A percentile compares a stretch with the other conserved stretches of the same genome.
Conservation (phyloP, 2,329 filamentous ascomycete genomes). For the Colletotrichum lindemuthianum region DNA sequence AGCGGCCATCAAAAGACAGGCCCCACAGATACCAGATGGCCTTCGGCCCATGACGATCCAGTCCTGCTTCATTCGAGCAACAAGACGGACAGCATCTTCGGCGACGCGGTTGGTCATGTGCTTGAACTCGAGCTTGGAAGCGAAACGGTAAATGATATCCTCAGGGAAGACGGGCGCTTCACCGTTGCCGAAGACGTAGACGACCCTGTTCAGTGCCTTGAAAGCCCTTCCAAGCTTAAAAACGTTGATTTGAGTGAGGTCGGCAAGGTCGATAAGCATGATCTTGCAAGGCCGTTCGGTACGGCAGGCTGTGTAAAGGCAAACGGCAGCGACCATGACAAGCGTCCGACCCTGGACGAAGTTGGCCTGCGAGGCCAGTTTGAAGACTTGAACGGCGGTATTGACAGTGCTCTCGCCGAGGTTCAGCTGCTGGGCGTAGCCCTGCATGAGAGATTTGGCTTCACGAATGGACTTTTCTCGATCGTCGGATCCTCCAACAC, state of each 20-base stretch:
- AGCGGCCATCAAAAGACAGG: conserved; percentile 92
- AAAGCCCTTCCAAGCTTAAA: conserved; percentile 92
- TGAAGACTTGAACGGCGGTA: conserved; percentile 77
- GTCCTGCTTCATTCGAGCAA: conserved; percentile 93
- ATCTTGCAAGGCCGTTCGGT: conserved; percentile 81
- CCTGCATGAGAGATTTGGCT: conserved; percentile 67
- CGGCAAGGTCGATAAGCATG: conserved; percentile 96
- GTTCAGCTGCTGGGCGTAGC: conserved; percentile 69
- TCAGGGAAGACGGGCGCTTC: conserved; percentile 82
- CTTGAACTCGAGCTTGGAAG: conserved; percentile 90
- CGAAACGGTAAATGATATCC: conserved; percentile 91
- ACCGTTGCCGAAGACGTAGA: conserved; percentile 43
- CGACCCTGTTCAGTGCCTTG: conserved; percentile 71
- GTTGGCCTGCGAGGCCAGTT: conserved; percentile 77
- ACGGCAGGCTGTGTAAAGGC: conserved; percentile 88
- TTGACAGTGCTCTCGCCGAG: conserved; percentile 69
- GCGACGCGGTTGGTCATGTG: conserved; percentile 84
- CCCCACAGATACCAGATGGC: conserved; percentile 92
- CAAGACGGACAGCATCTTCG: conserved; percentile 85
- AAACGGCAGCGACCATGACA: conserved; percentile 87
- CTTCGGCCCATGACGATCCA: conserved; percentile 97
- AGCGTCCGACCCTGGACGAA: conserved; percentile 89
- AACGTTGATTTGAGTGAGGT: conserved; percentile 84
- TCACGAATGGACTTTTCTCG: conserved; percentile 70
- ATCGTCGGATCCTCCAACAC: conserved; percentile 67